Evolutionary conservation across 805 yeast species (phyloP), one percentile per base, ranked within the genome.

Genomic region (Clavispora carvajalis): DNA sequence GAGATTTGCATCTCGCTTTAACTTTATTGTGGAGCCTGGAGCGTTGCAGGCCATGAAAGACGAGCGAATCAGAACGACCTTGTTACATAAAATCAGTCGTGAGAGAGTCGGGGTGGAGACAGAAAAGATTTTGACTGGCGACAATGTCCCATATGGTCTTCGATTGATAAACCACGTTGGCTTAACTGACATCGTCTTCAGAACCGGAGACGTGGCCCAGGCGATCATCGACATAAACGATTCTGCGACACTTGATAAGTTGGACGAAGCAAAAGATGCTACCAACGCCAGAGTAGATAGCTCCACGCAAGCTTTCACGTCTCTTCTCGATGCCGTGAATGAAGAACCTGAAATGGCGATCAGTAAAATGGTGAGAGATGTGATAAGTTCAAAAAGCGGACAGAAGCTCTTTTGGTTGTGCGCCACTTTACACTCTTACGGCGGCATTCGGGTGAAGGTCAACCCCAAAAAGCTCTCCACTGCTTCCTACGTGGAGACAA

Each of bases 101-200:
- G 99, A 93, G 59, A 72, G 99, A 47, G 79, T 93, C 13, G 97
- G 96, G 3, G 80, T 77, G 5, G 99, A 93, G 55, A 60, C 90
- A 36, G 80, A 74, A 34, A 93, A 93, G 59, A 83, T 83, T 29
- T 64, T 91, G n/a, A 60, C 62, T n/a, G 77, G 89, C 6, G 55
- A 64, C 7, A 71, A 81, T 51, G 85, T 90, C 0, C 59, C 70
- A 0, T 71, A 76, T 45, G 96, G 93, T 0, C 60, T 89, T 41
- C 59, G 69, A 17, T 58, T 85, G 44, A 67, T 90, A 28, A 73
- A 73, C 36, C 65, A 71, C 28, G 77, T 80, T 11, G 69, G 70
- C 1, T 65, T 89, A 28, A 76, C 73, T 24, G 73, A 75, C 13
- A 71, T 76, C 9, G 74, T 89, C 2, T 85, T 89, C 59, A 59